Conservation (phyloP, 345 rosid genomes). For the Brassica napus region DNA sequence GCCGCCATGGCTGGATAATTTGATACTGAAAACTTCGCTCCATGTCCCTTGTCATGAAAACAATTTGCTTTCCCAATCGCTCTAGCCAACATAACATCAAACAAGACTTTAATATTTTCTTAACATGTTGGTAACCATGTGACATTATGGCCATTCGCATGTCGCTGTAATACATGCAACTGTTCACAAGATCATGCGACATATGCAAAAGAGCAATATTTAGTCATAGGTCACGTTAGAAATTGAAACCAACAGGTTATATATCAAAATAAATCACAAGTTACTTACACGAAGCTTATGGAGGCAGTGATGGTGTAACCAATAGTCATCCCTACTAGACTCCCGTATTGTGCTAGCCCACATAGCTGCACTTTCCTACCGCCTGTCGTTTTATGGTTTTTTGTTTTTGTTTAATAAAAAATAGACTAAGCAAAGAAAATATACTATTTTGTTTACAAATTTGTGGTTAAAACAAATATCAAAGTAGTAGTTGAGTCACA, state of each 20-base stretch:
- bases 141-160: background rate
- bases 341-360: constrained; percentile 76
- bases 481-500: background rate
- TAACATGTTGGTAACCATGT: background rate
- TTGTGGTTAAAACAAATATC: background rate
- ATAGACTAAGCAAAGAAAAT: background rate
- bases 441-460: too few relatives aligned
- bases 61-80: constrained; percentile 75
- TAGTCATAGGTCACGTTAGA: background rate
- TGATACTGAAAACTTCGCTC: constrained; percentile 49
- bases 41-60: constrained; percentile 65
- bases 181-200: background rate
- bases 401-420: background rate
- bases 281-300: constrained; percentile 87
- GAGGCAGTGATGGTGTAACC: constrained; percentile 95
- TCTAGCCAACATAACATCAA: constrained; percentile 43
- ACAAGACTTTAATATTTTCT: background rate
- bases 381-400: constrained; percentile 39
- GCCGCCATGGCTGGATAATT: constrained; percentile 61
- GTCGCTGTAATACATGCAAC: background rate
- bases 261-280: background rate
- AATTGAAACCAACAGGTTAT: background rate
- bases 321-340: constrained; percentile 59
- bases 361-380: constrained; percentile 60
- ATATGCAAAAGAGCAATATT: background rate